Base-by-base conservation (phyloP, 257 asterid genomes). In the Solanum etuberosum region DNA sequence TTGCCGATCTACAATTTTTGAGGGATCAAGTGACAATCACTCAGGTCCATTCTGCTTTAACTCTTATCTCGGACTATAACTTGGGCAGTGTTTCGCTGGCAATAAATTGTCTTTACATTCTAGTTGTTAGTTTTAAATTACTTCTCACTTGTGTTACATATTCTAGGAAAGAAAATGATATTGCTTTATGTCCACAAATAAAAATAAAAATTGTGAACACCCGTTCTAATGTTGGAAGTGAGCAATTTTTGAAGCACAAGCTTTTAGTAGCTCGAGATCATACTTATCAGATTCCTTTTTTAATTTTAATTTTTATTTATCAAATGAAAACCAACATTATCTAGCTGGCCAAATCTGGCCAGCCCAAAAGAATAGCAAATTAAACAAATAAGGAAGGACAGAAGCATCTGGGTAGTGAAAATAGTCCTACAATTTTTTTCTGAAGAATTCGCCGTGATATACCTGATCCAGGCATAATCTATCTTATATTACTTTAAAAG, bases 11-110 rank as follows among this genome's bases (percentile, higher is more conserved):
- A 76, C 98, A 94, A 85, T 96, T 95, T 90, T 86, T 96, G 78
- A 93, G 98, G 94, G 99, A 96, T 91, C 98, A 96, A 94, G 95
- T 94, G 67, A 96, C 99, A 4, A 92, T 96, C 83, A 93, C 98
- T 51, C 99, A 95, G 99, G 98, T 96, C 89, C 82, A 13, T 85
- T 43, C 27, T 77, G 11, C 31, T 86, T 63, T 38, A 34, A 31
- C 35, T 68, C 65, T 83, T 40, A 20, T 67, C 18, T 34, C 0
- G 65, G 81, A 76, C 15, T 21, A 8, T 42, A 25, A 42, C 13
- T 40, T 76, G 6, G 61, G 63, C 38, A 77, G 37, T 42, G 16
- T 42, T 77, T 42, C 2, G 12, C 83, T 42, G 32, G 59, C 54
- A 37, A 76, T 76, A 29, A 77, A 42, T 42, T 77, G 83, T 76